Percentiles rank a stretch among this genome's conserved stretches.
Conservation (phyloP, 306 rosid genomes). For the Cucumis sativus region DNA sequence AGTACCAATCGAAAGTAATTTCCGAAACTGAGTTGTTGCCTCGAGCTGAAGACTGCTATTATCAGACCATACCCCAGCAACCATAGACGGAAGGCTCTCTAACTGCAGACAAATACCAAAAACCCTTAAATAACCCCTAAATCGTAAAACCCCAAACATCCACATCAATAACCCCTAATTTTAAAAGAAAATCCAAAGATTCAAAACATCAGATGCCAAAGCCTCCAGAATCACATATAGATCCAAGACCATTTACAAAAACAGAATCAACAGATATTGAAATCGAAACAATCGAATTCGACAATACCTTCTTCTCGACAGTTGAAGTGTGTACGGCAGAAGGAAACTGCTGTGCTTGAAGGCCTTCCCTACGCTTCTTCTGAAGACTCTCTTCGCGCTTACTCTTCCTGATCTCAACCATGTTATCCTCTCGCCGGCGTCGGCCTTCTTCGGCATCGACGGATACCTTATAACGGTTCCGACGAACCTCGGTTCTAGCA, state of each 20-base stretch:
- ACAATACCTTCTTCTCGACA: constrained; percentile 51
- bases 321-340: constrained; percentile 30
- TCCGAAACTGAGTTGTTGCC: constrained; percentile 60
- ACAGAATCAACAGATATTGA: background rate
- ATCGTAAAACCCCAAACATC: background rate
- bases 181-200: background rate
- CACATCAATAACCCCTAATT: background rate
- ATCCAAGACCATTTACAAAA: background rate
- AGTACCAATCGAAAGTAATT: constrained; percentile 58
- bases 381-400: constrained; percentile 64
- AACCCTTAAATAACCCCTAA: background rate
- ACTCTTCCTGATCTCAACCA: constrained; percentile 77
- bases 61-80: constrained; percentile 55
- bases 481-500: constrained; percentile 63
- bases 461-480: constrained; percentile 71
- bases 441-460: constrained; percentile 78
- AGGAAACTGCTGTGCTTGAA: constrained; percentile 47
- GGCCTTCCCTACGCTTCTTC: constrained; percentile 72
- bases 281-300: background rate
- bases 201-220: background rate
- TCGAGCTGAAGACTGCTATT: constrained; percentile 47
- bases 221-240: background rate
- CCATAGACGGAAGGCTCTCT: constrained; percentile 66
- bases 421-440: constrained; percentile 57
- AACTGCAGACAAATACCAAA: constrained; percentile 23